phyloP scores from a whole-genome alignment of 352 stramenopile species.

The Albugo candida region DNA sequence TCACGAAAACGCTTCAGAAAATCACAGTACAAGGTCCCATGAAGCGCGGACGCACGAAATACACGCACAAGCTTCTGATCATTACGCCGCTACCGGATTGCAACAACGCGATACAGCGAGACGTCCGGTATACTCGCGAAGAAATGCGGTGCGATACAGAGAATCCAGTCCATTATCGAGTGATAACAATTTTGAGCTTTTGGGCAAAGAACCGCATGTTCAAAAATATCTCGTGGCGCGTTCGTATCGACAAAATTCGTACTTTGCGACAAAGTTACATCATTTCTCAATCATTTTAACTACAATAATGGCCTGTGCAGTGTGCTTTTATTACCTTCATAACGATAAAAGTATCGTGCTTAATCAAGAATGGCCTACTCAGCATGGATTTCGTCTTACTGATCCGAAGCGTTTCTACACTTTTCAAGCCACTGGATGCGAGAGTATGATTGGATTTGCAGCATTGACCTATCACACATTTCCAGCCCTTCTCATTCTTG shows the following conservation, averaged over 20 bases:
- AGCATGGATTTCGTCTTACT: constrained; percentile 30
- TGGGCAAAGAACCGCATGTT: constrained; percentile 26
- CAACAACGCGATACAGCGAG: too few species aligned
- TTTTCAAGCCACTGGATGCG: constrained; percentile 40
- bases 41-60: too few species aligned
- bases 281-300: constrained; percentile 20
- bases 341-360: constrained; percentile 23
- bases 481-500: constrained; percentile 34
- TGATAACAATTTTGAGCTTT: too few species aligned
- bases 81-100: too few species aligned
- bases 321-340: constrained; percentile 61
- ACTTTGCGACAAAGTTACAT: constrained; percentile 48
- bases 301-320: constrained; percentile 18
- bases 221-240: constrained; percentile 33
- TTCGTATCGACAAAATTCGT: constrained; percentile 50
- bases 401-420: constrained; percentile 31
- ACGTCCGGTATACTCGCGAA: too few species aligned
- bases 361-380: constrained; percentile 10
- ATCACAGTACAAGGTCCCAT: too few species aligned
- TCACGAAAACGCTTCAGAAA: too few species aligned
- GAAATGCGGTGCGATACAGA: too few species aligned
- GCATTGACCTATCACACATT: constrained; percentile 47
- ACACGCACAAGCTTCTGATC: too few species aligned
- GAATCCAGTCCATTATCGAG: too few species aligned
- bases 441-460: constrained; percentile 66